Percentiles rank a stretch among this genome's conserved stretches.
Evolutionary conservation across 768 basidiomycete genomes (phyloP).

Genomic region (Pisolithus microcarpus): DNA sequence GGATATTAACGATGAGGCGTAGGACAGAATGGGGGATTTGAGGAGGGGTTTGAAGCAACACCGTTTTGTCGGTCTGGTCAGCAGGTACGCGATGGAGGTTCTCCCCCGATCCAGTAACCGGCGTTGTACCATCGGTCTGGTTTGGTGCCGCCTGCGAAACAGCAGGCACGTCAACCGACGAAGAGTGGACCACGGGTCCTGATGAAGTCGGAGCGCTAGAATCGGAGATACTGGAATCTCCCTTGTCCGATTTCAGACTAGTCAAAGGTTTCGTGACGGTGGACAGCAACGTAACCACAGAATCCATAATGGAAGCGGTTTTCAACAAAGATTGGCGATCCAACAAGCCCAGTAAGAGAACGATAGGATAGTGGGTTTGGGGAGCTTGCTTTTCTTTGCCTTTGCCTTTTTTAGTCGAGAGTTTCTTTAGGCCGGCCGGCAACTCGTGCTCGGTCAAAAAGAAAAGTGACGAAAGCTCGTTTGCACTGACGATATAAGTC

Average conservation of each 20-base stretch:
- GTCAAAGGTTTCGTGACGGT: slow-evolving; percentile 81
- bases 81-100: slow-evolving; percentile 13
- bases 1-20: slow-evolving; percentile 89
- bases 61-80: slow-evolving; percentile 31
- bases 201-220: slow-evolving; percentile 13
- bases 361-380: slow-evolving; percentile 86
- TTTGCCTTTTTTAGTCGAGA: slow-evolving; percentile 79
- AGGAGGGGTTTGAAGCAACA: slow-evolving; percentile 67
- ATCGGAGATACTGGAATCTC: slow-evolving; percentile 25
- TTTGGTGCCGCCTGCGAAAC: background rate
- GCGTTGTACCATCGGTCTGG: slow-evolving; percentile 10
- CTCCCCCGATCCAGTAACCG: slow-evolving; percentile 7
- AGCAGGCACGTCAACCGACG: slow-evolving; percentile 6
- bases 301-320: slow-evolving; percentile 88
- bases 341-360: slow-evolving; percentile 78
- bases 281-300: slow-evolving; percentile 80
- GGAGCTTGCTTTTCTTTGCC: slow-evolving; percentile 84
- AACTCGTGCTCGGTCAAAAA: slow-evolving; percentile 96
- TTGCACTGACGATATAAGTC: slow-evolving; percentile 77
- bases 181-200: slow-evolving; percentile 1
- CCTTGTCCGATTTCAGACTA: slow-evolving; percentile 46
- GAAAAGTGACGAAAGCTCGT: slow-evolving; percentile 80
- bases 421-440: slow-evolving; percentile 65
- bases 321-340: slow-evolving; percentile 82
- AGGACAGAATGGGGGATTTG: slow-evolving; percentile 81